Evolutionary conservation across 345 rosid species (phyloP).

Genomic region (Turnera subulata): DNA sequence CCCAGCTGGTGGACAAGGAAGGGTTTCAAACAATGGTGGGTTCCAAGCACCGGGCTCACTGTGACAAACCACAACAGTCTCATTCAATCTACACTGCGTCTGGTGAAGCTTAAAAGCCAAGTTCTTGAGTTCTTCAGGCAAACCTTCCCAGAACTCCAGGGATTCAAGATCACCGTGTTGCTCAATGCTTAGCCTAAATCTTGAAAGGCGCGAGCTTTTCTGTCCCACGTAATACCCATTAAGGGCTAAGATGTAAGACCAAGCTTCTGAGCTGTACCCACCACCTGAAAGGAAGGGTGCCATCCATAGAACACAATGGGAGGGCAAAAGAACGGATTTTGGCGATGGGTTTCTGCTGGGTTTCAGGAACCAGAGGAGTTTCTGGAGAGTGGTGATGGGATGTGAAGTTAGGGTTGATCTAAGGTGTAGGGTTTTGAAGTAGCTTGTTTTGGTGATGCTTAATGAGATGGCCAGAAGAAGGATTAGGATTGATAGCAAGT

Average conservation of each 20-base stretch:
- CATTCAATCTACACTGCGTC: slow-evolving; percentile 45
- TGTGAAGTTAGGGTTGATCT: slow-evolving; percentile 33
- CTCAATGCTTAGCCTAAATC: slow-evolving; percentile 52
- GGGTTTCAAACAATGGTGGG: slow-evolving; percentile 74
- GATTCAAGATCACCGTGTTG: slow-evolving; percentile 79
- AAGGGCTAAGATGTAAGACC: slow-evolving; percentile 72
- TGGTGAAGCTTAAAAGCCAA: slow-evolving; percentile 46
- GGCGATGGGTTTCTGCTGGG: slow-evolving; percentile 11
- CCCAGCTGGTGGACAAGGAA: slow-evolving; percentile 73
- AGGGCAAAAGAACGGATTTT: slow-evolving; percentile 16
- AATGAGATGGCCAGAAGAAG: slow-evolving; percentile 43
- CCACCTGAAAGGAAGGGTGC: slow-evolving; percentile 93
- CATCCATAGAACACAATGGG: slow-evolving; percentile 83
- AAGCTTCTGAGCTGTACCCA: slow-evolving; percentile 89
- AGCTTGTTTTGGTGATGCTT: slow-evolving; percentile 30
- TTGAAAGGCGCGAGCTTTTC: slow-evolving; percentile 13
- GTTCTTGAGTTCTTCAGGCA: slow-evolving; percentile 40
- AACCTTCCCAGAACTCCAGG: slow-evolving; percentile 62
- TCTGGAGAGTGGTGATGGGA: slow-evolving; percentile 26
- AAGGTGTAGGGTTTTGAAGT: slow-evolving; percentile 31
- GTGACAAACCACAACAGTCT: slow-evolving; percentile 76
- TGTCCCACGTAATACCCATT: slow-evolving; percentile 20
- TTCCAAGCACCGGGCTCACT: slow-evolving; percentile 97
- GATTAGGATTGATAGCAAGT: slow-evolving; percentile 33
- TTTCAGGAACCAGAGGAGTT: slow-evolving; percentile 18